These are phyloP conservation scores for Polymyxa betae DNA, from an alignment of 208 protist species.

Conservation along the genomic window DNA sequence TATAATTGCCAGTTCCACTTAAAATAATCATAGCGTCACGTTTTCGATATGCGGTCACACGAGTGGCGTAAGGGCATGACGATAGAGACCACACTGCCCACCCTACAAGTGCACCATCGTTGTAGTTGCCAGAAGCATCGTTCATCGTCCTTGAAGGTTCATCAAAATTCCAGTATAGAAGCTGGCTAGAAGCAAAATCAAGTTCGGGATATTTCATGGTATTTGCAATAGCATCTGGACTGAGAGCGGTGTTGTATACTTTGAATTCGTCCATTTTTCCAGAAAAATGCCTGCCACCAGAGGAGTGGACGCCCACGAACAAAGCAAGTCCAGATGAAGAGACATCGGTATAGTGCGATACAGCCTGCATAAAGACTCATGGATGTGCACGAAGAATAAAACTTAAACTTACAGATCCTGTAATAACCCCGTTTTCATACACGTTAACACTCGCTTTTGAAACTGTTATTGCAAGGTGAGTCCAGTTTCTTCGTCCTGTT, in stretches of 20 bases:
- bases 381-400: not conserved
- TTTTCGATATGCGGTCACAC: not conserved
- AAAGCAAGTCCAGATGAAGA: conserved; percentile 2
- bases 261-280: conserved; percentile 9
- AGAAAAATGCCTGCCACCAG: not conserved
- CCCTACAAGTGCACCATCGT: not conserved
- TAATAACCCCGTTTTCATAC: conserved; percentile 6
- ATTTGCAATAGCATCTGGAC: not conserved
- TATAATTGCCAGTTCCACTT: not conserved
- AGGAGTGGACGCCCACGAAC: not conserved
- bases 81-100: not conserved
- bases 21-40: conserved; percentile 8
- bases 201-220: conserved; percentile 33
- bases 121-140: conserved; percentile 20
- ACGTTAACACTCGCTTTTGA: not conserved
- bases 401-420: not conserved
- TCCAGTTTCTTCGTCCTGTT: not conserved
- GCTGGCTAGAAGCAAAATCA: not conserved
- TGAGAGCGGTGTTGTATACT: not conserved
- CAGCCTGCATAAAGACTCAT: not conserved
- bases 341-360: not conserved
- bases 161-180: conserved; percentile 36
- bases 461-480: not conserved
- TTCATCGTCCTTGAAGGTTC: not conserved
- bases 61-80: not conserved